Base-by-base conservation (phyloP, 2,329 filamentous ascomycete species). In the Tympanopsis confertula region DNA sequence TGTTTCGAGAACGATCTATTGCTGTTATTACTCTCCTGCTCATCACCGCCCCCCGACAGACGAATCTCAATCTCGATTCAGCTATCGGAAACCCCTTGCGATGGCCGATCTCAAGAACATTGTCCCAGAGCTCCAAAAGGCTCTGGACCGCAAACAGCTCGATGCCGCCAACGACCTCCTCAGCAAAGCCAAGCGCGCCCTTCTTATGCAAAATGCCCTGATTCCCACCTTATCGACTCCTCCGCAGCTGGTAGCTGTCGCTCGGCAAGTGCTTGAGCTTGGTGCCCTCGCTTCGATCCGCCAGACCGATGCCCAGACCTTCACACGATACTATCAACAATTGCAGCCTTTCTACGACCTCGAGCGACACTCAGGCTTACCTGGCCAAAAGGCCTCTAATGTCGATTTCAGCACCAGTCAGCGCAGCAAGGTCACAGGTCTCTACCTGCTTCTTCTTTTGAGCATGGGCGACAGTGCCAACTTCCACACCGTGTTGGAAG, bases 251-350 rank as follows among this genome's bases (percentile, higher is more conserved):
- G 65, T 81, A 37, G 58, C 62, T 22, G 63, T 73, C 44, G 76
- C 75, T 28, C 73, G 75, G 44, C 69, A 76, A 49, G 70, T 76
- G 36, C 68, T 82, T 44, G 78, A 82, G 57, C 65, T 74, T 22
- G 78, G 78, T 54, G 78, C 78, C 41, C 62, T 82, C 43, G 68
- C 75, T 48, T 78, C 74, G 44, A 82, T 82, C 62, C 71, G 75
- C 45, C 68, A 75, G 45, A 68, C 71, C 52, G 76, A 82, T 53
- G 74, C 77, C 26, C 68, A 74, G 39, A 65, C 71, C 42, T 82
- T 82, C 63, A 79, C 73, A 32, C 68, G 78, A 55, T 82, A 82
- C 63, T 81, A 78, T 61, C 75, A 79, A 53, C 76, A 82, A 55
- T 67, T 82, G 38, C 75, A 80, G 52, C 74, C 77, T 29, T 82